Conservation (phyloP, 371 early-diverging fungal genomes). For the Rhizopus microsporus region DNA sequence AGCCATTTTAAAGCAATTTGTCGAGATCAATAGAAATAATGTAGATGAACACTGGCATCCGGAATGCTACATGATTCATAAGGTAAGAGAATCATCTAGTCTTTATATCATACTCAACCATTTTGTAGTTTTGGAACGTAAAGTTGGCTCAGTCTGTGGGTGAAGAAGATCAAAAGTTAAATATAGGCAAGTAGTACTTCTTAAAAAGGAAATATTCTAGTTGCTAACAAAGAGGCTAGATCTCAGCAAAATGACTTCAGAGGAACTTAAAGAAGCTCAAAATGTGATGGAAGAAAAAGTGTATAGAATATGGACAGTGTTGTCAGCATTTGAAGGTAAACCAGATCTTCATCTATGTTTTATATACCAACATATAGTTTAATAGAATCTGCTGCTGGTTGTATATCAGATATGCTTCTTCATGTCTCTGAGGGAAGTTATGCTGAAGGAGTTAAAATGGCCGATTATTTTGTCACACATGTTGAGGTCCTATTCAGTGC, state of each 20-base stretch:
- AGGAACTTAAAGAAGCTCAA: slow-evolving; percentile 58
- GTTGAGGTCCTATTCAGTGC: slow-evolving; percentile 91
- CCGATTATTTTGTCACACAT: slow-evolving; percentile 89
- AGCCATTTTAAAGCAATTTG: slow-evolving; percentile 92
- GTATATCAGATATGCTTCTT: slow-evolving; percentile 95
- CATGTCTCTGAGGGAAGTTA: slow-evolving; percentile 87
- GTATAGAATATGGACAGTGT: slow-evolving; percentile 87
- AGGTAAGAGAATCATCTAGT: slow-evolving; percentile 35
- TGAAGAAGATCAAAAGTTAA: slow-evolving; percentile 12
- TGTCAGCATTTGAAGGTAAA: slow-evolving; percentile 86
- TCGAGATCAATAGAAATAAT: slow-evolving; percentile 85
- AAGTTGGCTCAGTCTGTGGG: slow-evolving; percentile 52
- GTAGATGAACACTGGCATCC: slow-evolving; percentile 95
- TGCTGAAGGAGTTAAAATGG: slow-evolving; percentile 85
- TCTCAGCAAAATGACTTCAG: slow-evolving; percentile 35
- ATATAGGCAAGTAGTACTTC: slow-evolving; percentile 13
- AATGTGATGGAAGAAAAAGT: slow-evolving; percentile 83
- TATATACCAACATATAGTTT: background rate
- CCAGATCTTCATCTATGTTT: background rate
- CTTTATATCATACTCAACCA: background rate
- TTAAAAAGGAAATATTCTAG: background rate
- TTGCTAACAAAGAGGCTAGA: slow-evolving; percentile 13
- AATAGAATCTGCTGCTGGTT: slow-evolving; percentile 90
- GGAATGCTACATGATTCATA: slow-evolving; percentile 98
- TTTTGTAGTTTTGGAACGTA: slow-evolving; percentile 78